These are phyloP conservation scores for Beauveria brongniartii DNA, from an alignment of 2,329 filamentous ascomycete species.

Conservation along the genomic window DNA sequence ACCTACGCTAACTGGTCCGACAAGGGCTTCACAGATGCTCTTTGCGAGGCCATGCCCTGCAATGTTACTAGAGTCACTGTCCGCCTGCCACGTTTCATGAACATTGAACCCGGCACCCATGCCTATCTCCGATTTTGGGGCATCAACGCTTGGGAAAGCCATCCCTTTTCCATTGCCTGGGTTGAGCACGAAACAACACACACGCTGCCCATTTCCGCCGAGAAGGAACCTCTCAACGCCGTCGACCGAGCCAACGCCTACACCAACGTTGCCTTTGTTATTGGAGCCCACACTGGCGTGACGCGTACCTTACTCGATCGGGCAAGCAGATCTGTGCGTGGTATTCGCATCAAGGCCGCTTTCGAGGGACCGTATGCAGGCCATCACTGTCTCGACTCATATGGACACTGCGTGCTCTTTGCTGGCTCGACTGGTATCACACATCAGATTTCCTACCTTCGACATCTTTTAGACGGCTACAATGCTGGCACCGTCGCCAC, in stretches of 20 bases:
- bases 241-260: constrained; percentile 34
- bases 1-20: constrained; percentile 58
- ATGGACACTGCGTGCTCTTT: constrained; percentile 84
- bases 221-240: constrained; percentile 31
- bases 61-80: constrained; percentile 64
- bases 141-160: constrained; percentile 61
- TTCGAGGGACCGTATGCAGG: constrained; percentile 87
- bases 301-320: constrained; percentile 73
- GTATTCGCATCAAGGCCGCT: constrained; percentile 59
- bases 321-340: constrained; percentile 46
- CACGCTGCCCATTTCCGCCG: constrained; percentile 30
- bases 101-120: constrained; percentile 62
- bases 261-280: constrained; percentile 67
- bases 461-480: constrained; percentile 63
- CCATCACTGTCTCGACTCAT: constrained; percentile 80
- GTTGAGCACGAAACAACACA: constrained; percentile 45
- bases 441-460: constrained; percentile 84
- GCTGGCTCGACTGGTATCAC: constrained; percentile 93
- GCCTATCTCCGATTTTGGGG: constrained; percentile 64
- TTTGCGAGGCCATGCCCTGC: constrained; percentile 60
- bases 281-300: constrained; percentile 81
- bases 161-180: constrained; percentile 76
- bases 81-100: constrained; percentile 57
- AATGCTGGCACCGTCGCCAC: constrained; percentile 68
- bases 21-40: constrained; percentile 53